Evolutionary conservation across 2,329 filamentous ascomycete species (phyloP).

Genomic region (Pezicula neosporulosa): DNA sequence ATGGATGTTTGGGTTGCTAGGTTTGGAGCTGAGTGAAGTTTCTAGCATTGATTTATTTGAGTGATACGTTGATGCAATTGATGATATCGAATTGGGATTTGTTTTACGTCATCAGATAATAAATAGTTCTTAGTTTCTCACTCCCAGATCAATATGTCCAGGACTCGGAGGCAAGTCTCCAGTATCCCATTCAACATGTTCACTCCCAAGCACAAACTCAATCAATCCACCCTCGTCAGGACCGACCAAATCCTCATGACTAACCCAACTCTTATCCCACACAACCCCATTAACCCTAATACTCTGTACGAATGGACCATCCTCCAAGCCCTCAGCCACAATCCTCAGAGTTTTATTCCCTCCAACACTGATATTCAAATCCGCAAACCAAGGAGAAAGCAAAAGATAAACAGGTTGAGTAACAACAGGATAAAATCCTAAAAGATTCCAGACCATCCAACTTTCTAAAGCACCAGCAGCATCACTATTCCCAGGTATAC

Average conservation of each 20-base stretch:
- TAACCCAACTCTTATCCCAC: slow-evolving; percentile 62
- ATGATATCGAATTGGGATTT: no score
- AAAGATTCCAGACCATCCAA: slow-evolving; percentile 65
- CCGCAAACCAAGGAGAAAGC: slow-evolving; percentile 58
- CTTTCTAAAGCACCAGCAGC: slow-evolving; percentile 71
- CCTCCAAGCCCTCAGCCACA: background rate
- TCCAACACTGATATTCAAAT: slow-evolving; percentile 56
- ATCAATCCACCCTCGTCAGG: slow-evolving; percentile 49
- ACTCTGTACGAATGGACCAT: slow-evolving; percentile 46
- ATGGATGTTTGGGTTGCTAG: no score
- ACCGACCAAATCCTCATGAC: slow-evolving; percentile 62
- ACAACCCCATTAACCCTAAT: slow-evolving; percentile 57
- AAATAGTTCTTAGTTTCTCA: no score
- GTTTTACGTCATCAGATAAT: no score
- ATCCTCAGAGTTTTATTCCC: slow-evolving; percentile 13
- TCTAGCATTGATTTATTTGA: no score
- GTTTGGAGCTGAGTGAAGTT: no score
- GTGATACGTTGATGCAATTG: no score
- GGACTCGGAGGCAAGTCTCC: slow-evolving; percentile 58
- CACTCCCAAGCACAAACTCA: slow-evolving; percentile 56
- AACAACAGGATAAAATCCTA: slow-evolving; percentile 65
- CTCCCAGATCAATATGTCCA: slow-evolving; percentile 26
- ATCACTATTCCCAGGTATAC: slow-evolving; percentile 62
- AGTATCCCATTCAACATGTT: slow-evolving; percentile 51
- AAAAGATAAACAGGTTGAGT: slow-evolving; percentile 66